A percentile compares a stretch with the other conserved stretches of the same genome.
Evolutionary conservation across 352 stramenopile species (phyloP).

Genomic region (Blastocystis sp.): DNA sequence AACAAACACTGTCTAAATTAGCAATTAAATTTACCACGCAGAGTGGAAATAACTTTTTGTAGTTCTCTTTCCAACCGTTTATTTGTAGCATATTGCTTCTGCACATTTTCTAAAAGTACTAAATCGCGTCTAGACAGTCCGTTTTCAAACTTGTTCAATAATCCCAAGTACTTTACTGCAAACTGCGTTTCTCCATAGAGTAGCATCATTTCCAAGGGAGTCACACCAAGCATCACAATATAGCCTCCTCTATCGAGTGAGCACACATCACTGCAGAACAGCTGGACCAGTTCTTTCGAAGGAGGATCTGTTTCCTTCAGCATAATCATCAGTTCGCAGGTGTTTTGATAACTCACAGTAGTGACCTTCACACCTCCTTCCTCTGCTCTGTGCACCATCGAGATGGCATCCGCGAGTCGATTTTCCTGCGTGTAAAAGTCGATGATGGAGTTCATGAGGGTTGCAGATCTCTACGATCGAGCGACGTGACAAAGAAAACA

Average conservation of each 20-base stretch:
- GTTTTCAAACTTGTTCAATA: slow-evolving; percentile 14
- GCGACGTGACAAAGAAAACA: not conserved
- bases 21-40: not conserved
- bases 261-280: not conserved
- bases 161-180: not conserved
- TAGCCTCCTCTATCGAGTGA: slow-evolving; percentile 18
- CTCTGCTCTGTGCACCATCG: not conserved
- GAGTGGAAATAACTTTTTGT: not conserved
- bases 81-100: not conserved
- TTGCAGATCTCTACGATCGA: slow-evolving; percentile 38
- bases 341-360: not conserved
- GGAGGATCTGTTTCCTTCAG: not conserved
- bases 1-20: slow-evolving; percentile 35
- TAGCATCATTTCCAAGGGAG: slow-evolving; percentile 43
- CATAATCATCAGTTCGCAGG: slow-evolving; percentile 8
- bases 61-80: not conserved
- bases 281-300: not conserved
- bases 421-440: not conserved
- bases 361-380: slow-evolving; percentile 6
- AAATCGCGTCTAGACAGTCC: slow-evolving; percentile 3
- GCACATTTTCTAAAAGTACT: slow-evolving; percentile 19
- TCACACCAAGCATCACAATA: slow-evolving; percentile 27
- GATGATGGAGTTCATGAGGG: slow-evolving; percentile 30
- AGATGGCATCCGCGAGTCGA: not conserved
- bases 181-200: not conserved